These are phyloP conservation scores for Lolium rigidum DNA, from an alignment of 176 grass and related monocot genomes.

Conservation along the genomic window DNA sequence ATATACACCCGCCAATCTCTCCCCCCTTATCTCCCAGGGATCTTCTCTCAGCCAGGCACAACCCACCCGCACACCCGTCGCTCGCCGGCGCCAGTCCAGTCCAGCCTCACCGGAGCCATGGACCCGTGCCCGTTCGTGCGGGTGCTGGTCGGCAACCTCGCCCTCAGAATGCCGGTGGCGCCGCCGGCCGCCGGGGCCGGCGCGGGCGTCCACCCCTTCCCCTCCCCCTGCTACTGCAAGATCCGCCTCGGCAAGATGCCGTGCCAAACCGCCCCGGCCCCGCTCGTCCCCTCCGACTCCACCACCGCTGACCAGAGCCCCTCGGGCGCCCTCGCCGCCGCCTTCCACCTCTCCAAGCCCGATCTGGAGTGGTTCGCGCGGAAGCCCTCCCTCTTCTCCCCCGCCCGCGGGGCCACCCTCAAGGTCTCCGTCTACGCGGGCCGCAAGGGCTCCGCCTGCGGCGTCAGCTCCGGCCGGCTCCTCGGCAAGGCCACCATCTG, in stretches of 20 bases:
- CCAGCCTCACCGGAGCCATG: constrained; percentile 43
- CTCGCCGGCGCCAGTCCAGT: constrained; percentile 9
- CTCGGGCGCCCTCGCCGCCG: constrained; percentile 43
- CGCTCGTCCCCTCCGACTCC: constrained; percentile 53
- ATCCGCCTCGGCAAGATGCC: constrained; percentile 81
- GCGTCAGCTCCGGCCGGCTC: constrained; percentile 60
- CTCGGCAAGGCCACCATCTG: constrained; percentile 72
- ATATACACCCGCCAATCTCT: constrained; percentile 37
- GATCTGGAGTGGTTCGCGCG: constrained; percentile 62
- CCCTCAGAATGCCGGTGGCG: constrained; percentile 76
- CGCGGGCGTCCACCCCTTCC: constrained; percentile 77
- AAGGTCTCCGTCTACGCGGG: constrained; percentile 87
- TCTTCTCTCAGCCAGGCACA: background rate
- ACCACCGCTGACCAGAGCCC: background rate
- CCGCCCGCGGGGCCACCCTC: constrained; percentile 8
- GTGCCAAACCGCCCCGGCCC: constrained; percentile 52
- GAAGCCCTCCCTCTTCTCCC: constrained; percentile 75
- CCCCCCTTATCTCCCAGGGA: constrained; percentile 1
- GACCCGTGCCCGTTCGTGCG: constrained; percentile 99
- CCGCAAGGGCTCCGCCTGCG: constrained; percentile 54
- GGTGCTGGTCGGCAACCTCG: constrained; percentile 89
- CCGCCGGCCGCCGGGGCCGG: constrained; percentile 61
- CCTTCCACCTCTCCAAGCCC: constrained; percentile 74
- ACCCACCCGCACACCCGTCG: background rate
- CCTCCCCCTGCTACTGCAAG: constrained; percentile 82